These are phyloP conservation scores for Wilcoxina mikolae DNA, from an alignment of 495 filamentous ascomycete species.

Conservation along the genomic window DNA sequence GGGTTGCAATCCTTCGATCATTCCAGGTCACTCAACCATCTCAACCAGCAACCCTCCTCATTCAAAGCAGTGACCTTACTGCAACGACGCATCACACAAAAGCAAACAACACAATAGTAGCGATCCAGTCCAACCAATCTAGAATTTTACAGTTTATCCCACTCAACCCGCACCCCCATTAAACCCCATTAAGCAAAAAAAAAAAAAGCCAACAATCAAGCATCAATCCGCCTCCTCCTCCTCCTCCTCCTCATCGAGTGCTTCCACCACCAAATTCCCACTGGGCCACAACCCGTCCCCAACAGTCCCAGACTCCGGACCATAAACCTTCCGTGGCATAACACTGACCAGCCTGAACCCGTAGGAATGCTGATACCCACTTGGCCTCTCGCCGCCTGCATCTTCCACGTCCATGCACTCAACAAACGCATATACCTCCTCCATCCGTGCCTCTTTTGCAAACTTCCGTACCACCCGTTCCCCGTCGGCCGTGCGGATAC, in stretches of 20 bases:
- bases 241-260: conserved; percentile 21
- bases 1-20: too few relatives aligned
- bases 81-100: too few relatives aligned
- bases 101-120: too few relatives aligned
- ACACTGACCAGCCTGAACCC: conserved; percentile 65
- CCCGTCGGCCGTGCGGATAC: conserved; percentile 58
- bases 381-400: conserved; percentile 38
- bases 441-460: conserved; percentile 45
- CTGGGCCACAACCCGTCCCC: conserved; percentile 61
- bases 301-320: conserved; percentile 49
- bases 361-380: conserved; percentile 62
- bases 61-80: too few relatives aligned
- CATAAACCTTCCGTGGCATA: conserved; percentile 66
- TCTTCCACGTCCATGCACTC: conserved; percentile 37
- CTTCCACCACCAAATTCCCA: conserved; percentile 77
- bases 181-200: neutral
- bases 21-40: too few relatives aligned
- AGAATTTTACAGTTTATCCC: too few relatives aligned
- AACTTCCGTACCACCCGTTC: conserved; percentile 63
- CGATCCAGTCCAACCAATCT: too few relatives aligned
- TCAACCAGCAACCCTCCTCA: too few relatives aligned
- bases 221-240: conserved; percentile 15
- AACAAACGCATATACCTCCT: conserved; percentile 91
- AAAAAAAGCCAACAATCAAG: neutral
- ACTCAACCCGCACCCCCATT: too few relatives aligned